Base-by-base conservation (phyloP, 164 flowering plant species). In the Platanus orientalis region DNA sequence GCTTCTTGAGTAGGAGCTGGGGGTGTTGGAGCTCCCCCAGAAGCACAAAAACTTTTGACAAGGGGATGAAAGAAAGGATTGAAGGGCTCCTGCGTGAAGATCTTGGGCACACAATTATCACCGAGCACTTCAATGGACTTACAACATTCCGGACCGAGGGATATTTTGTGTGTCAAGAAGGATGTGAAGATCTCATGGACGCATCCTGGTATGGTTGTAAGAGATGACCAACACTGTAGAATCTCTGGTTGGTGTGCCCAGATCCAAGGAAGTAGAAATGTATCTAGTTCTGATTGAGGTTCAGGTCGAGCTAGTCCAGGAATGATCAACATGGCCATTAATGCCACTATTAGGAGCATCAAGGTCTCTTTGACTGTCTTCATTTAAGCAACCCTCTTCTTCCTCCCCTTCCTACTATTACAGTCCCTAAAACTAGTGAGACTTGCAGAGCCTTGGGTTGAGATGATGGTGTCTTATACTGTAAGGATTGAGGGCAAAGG, bases 131-230 rank as follows among this genome's bases (percentile, higher is more conserved):
- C 14, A 24, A 62, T 62, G 47, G 65, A 57, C 24, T 50, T 34
- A 30, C 65, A 62, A 34, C 57, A 62, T 21, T 36, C 20, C 0
- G 48, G 65, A 51, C 65, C 45, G 4, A 61, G 55, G 21, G 7
- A 24, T 26, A 61, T 12, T 25, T 32, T 44, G 20, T 3, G 30
- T 14, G 57, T 36, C 12, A 36, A 36, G 42, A 10, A 36, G 9
- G 42, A 36, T 10, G 9, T 50, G 16, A 32, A 20, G 48, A 62
- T 62, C 57, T 62, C 47, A 21, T 13, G 12, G 6, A 10, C 39
- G 30, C 44, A 62, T 11, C 57, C 47, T 23, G 20, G 45, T 21
- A 32, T 36, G 47, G 29, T 52, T 20, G 14, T 27, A n/a, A 51
- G 27, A 30, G 65, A 36, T 36, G 42, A 36, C 42, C 42, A 36